Evolutionary conservation across 805 yeast genomes (phyloP).

Genomic region (Yamadazyma paraphyllophila): DNA sequence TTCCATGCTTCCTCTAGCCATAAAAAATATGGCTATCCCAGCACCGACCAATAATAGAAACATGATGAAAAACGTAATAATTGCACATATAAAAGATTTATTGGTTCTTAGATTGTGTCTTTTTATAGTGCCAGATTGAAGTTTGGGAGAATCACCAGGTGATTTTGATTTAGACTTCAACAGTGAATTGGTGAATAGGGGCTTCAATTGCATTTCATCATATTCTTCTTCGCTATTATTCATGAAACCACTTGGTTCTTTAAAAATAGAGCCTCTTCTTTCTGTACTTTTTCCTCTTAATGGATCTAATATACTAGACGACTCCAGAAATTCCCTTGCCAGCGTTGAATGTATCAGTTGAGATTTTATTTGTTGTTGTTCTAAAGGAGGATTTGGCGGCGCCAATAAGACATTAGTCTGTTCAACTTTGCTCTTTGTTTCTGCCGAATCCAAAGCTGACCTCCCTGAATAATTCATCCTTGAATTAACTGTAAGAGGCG

Average conservation of each 20-base stretch:
- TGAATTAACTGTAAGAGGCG: slow-evolving; percentile 9
- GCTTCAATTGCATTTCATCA: no score
- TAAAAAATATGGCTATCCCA: slow-evolving; percentile 12
- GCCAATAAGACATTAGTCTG: not conserved
- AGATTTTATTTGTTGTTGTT: not conserved
- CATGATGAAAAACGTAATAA: slow-evolving; percentile 18
- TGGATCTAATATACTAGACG: slow-evolving; percentile 15
- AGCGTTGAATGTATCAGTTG: not conserved
- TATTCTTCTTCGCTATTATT: slow-evolving; percentile 2
- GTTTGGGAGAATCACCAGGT: not conserved
- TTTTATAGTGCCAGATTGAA: no score
- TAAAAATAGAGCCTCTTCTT: slow-evolving; percentile 14
- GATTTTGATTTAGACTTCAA: not conserved
- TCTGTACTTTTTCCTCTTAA: slow-evolving; percentile 10
- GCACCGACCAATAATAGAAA: not conserved
- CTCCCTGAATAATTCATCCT: not conserved
- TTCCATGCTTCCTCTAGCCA: slow-evolving; percentile 29
- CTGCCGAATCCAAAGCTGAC: not conserved
- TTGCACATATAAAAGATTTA: not conserved
- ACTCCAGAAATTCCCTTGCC: not conserved
- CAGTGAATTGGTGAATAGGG: no score
- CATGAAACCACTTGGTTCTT: slow-evolving; percentile 13
- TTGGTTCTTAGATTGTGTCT: no score
- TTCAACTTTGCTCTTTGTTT: not conserved
- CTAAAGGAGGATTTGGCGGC: not conserved